phyloP scores from a whole-genome alignment of 148 eudicot genomes.

The Talinum fruticosum region DNA sequence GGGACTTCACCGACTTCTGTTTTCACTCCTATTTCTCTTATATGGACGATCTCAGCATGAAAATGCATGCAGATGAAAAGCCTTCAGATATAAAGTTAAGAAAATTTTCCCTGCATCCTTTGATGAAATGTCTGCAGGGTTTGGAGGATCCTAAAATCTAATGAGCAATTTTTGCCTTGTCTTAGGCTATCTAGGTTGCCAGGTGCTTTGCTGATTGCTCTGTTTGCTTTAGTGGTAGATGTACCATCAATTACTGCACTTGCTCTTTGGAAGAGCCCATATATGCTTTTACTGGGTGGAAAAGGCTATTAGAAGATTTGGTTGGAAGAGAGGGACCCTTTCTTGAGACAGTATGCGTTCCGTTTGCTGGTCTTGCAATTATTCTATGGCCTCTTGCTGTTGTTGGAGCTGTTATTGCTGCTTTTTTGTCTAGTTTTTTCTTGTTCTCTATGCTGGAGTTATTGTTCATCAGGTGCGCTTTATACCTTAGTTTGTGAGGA shows the following conservation, averaged over 20 bases:
- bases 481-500: not conserved
- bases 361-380: constrained; percentile 88
- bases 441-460: constrained; percentile 66
- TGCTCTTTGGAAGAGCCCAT: constrained; percentile 89
- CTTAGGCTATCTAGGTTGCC: constrained; percentile 61
- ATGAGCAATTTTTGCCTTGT: not conserved
- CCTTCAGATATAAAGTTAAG: constrained; percentile 69
- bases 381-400: constrained; percentile 88
- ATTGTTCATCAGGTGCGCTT: constrained; percentile 65
- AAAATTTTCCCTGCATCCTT: not conserved
- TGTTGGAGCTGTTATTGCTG: constrained; percentile 53
- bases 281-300: constrained; percentile 91
- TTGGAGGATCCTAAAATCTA: not conserved
- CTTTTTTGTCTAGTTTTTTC: constrained; percentile 71
- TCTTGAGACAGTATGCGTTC: constrained; percentile 84
- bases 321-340: constrained; percentile 93
- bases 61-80: constrained; percentile 49
- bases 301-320: constrained; percentile 77
- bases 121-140: not conserved
- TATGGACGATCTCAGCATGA: constrained; percentile 78
- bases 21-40: constrained; percentile 91
- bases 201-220: constrained; percentile 47
- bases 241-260: constrained; percentile 55
- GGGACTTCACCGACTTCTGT: constrained; percentile 80
- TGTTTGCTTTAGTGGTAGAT: constrained; percentile 60